A percentile compares a stretch with the other conserved stretches of the same genome.
phyloP scores from a whole-genome alignment of 2,329 filamentous ascomycete species.

The Colletotrichum truncatum region DNA sequence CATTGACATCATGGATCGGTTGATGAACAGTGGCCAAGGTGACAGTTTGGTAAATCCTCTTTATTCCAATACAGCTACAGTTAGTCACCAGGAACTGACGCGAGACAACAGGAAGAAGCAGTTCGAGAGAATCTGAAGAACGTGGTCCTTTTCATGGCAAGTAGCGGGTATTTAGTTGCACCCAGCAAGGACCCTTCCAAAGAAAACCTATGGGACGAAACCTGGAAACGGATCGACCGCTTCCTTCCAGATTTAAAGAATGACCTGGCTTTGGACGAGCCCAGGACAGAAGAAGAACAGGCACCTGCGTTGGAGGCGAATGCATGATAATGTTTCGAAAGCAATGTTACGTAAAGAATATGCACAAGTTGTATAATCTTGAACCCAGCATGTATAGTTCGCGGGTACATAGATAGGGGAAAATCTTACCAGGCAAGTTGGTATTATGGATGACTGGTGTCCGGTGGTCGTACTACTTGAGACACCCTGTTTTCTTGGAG shows the following conservation, averaged over 20 bases:
- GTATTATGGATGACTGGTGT: no score
- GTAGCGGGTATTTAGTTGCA: conserved; percentile 82
- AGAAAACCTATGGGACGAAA: conserved; percentile 68
- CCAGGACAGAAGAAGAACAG: conserved; percentile 10
- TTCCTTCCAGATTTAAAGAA: conserved; percentile 69
- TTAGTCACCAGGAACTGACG: not conserved
- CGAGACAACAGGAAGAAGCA: conserved; percentile 79
- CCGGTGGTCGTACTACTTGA: no score
- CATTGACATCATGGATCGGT: conserved; percentile 90
- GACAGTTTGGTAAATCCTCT: conserved; percentile 78
- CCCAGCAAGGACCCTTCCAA: conserved; percentile 66
- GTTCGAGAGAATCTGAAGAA: conserved; percentile 97
- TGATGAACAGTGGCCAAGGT: conserved; percentile 95
- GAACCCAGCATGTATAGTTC: no score
- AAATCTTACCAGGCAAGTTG: no score
- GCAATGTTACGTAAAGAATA: no score
- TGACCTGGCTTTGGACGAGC: conserved; percentile 64
- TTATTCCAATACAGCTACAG: not conserved
- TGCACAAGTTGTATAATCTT: no score
- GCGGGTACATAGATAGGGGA: no score
- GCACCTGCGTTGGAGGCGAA: not conserved
- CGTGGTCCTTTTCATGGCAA: conserved; percentile 93
- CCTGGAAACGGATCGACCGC: conserved; percentile 72
- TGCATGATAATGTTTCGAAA: no score
- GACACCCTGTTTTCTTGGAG: no score